phyloP scores from a whole-genome alignment of 352 stramenopile species.

The Pythium vanterpoolii region DNA sequence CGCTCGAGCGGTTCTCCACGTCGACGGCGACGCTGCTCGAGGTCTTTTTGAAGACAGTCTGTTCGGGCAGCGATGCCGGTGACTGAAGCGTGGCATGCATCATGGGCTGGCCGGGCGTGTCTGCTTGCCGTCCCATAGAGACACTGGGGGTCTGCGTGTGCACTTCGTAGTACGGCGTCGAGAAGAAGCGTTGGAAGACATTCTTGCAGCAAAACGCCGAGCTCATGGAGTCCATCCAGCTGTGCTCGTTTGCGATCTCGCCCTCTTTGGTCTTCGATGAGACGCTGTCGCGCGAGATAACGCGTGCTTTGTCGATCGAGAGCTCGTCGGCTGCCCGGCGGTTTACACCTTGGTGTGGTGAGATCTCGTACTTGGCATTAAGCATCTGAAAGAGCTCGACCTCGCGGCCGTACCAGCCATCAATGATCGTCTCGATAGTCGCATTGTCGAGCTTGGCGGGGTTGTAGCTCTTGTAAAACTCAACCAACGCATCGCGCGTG shows the following conservation, averaged over 20 bases:
- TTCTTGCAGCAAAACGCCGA: conserved; percentile 74
- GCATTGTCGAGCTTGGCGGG: conserved; percentile 80
- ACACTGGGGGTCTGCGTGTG: conserved; percentile 76
- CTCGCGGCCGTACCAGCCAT: conserved; percentile 80
- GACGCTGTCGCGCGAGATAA: conserved; percentile 61
- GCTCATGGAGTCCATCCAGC: conserved; percentile 50
- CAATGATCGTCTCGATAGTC: conserved; percentile 85
- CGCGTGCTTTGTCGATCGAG: conserved; percentile 48
- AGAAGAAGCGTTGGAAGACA: conserved; percentile 46
- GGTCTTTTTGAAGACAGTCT: conserved; percentile 29
- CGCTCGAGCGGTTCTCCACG: conserved; percentile 31
- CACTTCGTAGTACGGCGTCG: conserved; percentile 79
- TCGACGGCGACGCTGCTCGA: conserved; percentile 33
- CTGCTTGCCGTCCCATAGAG: conserved; percentile 42
- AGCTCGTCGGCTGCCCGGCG: conserved; percentile 43
- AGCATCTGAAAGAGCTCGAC: conserved; percentile 88
- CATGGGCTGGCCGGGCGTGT: conserved; percentile 60
- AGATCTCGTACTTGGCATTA: conserved; percentile 83
- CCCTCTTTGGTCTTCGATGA: conserved; percentile 54
- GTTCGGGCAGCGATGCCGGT: conserved; percentile 38
- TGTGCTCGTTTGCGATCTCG: conserved; percentile 42
- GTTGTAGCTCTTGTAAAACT: conserved; percentile 85
- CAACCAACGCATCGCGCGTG: conserved; percentile 71
- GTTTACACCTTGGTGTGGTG: conserved; percentile 67
- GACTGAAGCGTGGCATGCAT: conserved; percentile 52